Conservation (phyloP, 169 alveolate genomes). For the Eimeria acervulina region DNA sequence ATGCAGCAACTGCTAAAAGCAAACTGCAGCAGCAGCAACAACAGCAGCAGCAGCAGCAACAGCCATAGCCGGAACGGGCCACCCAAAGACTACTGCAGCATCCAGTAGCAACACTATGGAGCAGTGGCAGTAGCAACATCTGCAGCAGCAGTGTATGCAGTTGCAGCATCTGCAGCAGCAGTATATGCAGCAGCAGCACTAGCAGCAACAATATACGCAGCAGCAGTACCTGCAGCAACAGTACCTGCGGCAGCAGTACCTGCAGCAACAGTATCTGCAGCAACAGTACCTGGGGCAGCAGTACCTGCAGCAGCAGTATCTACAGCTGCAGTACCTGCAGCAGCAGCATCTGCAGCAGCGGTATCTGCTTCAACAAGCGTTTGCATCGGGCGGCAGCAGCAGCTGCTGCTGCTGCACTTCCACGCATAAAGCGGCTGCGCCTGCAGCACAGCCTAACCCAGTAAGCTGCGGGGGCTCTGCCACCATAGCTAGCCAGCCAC, state of each 20-base stretch:
- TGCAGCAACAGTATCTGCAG: background rate
- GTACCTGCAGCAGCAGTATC: background rate
- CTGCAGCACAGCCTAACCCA: background rate
- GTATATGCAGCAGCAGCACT: background rate
- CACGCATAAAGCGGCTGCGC: background rate
- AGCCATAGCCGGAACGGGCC: too few species aligned
- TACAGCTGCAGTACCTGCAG: background rate
- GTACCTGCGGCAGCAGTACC: too few species aligned
- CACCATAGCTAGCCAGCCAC: background rate
- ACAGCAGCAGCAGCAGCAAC: conserved; percentile 2
- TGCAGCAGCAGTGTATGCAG: too few species aligned
- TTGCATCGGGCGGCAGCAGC: background rate
- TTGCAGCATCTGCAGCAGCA: too few species aligned
- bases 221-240: background rate
- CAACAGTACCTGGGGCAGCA: background rate
- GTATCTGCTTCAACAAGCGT: background rate
- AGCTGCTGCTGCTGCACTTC: background rate
- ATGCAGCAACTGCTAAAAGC: conserved; percentile 14
- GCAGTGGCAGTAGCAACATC: background rate
- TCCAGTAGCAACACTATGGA: background rate
- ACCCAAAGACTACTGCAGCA: background rate
- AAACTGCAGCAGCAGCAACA: conserved; percentile 12
- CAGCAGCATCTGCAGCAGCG: background rate
- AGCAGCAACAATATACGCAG: background rate
- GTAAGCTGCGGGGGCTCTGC: background rate